Evolutionary conservation across 1,139 yeast genomes (phyloP).

Genomic region (Yamadazyma atlantica): DNA sequence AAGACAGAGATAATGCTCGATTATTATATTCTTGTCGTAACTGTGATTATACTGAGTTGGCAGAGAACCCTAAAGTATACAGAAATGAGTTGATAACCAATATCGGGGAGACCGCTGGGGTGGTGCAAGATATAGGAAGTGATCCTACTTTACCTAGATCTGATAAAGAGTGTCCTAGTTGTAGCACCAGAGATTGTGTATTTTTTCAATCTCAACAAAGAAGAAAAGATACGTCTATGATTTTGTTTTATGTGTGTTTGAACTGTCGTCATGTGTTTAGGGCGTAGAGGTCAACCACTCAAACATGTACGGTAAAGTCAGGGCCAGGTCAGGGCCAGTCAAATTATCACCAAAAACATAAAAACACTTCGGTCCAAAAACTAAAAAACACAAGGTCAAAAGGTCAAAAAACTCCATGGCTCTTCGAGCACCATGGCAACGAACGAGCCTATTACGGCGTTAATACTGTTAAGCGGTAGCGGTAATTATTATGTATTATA

Average conservation of each 20-base stretch:
- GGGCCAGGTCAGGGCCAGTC: too few relatives aligned
- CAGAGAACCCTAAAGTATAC: constrained; percentile 85
- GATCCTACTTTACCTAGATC: constrained; percentile 97
- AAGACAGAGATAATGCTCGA: constrained; percentile 73
- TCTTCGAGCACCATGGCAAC: too few relatives aligned
- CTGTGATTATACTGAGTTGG: constrained; percentile 90
- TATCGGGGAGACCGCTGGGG: constrained; percentile 95
- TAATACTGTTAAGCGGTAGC: too few relatives aligned
- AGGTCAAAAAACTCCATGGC: too few relatives aligned
- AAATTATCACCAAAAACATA: too few relatives aligned
- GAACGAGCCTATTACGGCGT: too few relatives aligned
- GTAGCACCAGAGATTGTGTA: constrained; percentile 87
- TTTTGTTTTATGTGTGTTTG: constrained; percentile 87
- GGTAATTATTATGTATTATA: constrained; percentile 6
- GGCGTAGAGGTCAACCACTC: constrained; percentile 27
- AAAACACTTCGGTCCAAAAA: too few relatives aligned
- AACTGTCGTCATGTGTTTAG: constrained; percentile 78
- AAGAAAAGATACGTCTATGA: constrained; percentile 94
- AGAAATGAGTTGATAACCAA: constrained; percentile 90
- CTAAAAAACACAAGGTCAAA: too few relatives aligned
- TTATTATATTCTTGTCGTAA: constrained; percentile 91
- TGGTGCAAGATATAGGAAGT: constrained; percentile 90
- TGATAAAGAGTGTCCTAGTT: constrained; percentile 87
- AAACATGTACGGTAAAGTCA: too few relatives aligned
- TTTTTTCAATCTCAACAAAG: constrained; percentile 96